Conservation (phyloP, 345 rosid genomes). For the Populus alba region DNA sequence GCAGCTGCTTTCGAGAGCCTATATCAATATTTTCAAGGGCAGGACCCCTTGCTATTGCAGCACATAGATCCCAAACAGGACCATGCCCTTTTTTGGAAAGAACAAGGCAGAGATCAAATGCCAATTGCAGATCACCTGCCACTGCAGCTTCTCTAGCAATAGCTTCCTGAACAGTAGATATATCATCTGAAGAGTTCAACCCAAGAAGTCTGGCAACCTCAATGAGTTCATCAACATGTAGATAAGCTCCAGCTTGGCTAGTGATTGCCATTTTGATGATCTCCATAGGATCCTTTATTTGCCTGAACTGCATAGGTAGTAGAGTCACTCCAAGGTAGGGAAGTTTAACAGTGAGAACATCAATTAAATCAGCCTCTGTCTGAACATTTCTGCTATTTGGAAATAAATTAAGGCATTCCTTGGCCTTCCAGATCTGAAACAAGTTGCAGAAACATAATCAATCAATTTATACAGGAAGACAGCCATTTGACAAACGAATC, state of each 20-base stretch:
- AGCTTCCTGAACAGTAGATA: constrained; percentile 85
- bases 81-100: constrained; percentile 90
- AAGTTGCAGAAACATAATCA: constrained; percentile 21
- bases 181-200: constrained; percentile 67
- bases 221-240: constrained; percentile 82
- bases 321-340: constrained; percentile 90
- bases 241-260: constrained; percentile 81
- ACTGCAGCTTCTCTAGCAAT: constrained; percentile 99
- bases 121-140: constrained; percentile 94
- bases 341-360: constrained; percentile 83
- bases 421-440: constrained; percentile 92
- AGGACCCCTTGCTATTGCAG: constrained; percentile 98
- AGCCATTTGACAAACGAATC: background rate
- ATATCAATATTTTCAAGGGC: constrained; percentile 85
- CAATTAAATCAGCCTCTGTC: constrained; percentile 80
- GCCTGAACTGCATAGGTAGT: constrained; percentile 87
- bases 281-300: constrained; percentile 95
- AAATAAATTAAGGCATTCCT: constrained; percentile 82
- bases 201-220: constrained; percentile 98
- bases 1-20: constrained; percentile 67
- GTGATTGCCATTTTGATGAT: constrained; percentile 90
- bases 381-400: constrained; percentile 73
- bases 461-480: background rate
- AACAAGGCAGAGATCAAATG: constrained; percentile 85
- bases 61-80: constrained; percentile 91